phyloP scores from a whole-genome alignment of 1,284 basidiomycete genomes.

The Apiotrichum veenhuisii region DNA sequence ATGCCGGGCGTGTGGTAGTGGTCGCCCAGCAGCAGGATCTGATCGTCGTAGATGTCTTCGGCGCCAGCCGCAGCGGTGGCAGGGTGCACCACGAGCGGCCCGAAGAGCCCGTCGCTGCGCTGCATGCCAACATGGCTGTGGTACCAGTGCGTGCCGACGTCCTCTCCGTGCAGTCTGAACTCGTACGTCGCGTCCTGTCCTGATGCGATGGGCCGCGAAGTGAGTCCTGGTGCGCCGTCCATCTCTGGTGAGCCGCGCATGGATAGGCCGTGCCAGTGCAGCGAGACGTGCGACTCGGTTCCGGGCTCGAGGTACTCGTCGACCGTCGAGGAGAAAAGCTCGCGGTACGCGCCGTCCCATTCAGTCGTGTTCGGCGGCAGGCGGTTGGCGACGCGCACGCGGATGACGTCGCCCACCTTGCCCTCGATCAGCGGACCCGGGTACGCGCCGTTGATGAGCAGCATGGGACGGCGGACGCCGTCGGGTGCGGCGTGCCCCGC shows the following conservation, averaged over 20 bases:
- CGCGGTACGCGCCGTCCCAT: neutral
- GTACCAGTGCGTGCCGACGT: constrained; percentile 34
- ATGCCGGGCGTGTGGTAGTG: constrained; percentile 19
- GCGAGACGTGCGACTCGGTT: neutral
- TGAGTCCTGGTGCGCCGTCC: constrained; percentile 32
- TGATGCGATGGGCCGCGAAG: constrained; percentile 54
- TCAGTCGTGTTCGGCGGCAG: constrained; percentile 14
- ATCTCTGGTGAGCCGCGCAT: constrained; percentile 10
- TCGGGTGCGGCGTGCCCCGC: neutral
- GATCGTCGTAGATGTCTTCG: constrained; percentile 7
- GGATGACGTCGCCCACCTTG: constrained; percentile 27
- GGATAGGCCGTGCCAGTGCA: constrained; percentile 33
- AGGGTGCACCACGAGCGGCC: constrained; percentile 27
- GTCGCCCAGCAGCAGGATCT: constrained; percentile 19
- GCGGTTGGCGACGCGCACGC: constrained; percentile 26
- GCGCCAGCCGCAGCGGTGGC: neutral
- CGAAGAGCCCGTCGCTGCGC: constrained; percentile 28
- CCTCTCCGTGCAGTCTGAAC: constrained; percentile 16
- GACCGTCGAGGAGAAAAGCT: neutral
- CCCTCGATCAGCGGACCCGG: constrained; percentile 30
- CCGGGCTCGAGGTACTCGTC: neutral
- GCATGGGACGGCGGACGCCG: neutral
- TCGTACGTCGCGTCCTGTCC: constrained; percentile 54
- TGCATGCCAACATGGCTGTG: constrained; percentile 32
- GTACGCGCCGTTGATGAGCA: neutral